Base-by-base conservation (phyloP, 2,329 filamentous ascomycete genomes). In the Epichloe gansuensis region DNA sequence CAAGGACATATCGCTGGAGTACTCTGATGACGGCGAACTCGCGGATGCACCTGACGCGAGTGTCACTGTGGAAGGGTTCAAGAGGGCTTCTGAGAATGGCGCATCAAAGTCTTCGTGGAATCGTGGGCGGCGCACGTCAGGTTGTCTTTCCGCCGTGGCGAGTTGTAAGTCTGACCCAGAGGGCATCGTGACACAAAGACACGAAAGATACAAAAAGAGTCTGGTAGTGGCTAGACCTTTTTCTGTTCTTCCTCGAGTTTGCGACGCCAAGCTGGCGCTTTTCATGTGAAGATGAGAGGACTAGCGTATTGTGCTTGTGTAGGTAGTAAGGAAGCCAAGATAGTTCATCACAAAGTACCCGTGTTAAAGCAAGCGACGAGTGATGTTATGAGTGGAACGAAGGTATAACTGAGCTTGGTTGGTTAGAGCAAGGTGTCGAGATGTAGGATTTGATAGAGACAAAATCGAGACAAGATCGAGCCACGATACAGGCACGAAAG, bases 91-190 rank as follows among this genome's bases (percentile, higher is more conserved):
- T 38, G 64, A 68, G 55, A 69, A 68, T 15, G 67, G 67, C 2
- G 66, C 67, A 53, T 69, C 62, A 53, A 69, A 69, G 51, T 69
- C 64, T 55, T 69, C 67, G 54, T 53, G 62, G 54, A 69, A 69
- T 35, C 66, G 64, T 13, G 67, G 67, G 47, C 60, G 65, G 44
- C 59, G 58, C 51, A 55, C 42, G 5, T 61, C 58, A 50, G 48
- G 38, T 17, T 39, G 27, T 27, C n/a, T 23, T 3, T 51, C 35
- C 9, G 52, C 48, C 41, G 55, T 51, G 48, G 43, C 15, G 44
- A 56, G 51, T 47, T 44, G 53, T 27, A 54, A 35, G n/a, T 47
- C 54, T 52, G 63, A 60, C 43, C 60, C 61, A 56, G 58, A 57
- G 35, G 64, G 55, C 34, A 62, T 55, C 63, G 64, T 65, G 49